A percentile compares a stretch with the other conserved stretches of the same genome.
Evolutionary conservation across 2,329 filamentous ascomycete species (phyloP).

Genomic region (Colletotrichum sp.): DNA sequence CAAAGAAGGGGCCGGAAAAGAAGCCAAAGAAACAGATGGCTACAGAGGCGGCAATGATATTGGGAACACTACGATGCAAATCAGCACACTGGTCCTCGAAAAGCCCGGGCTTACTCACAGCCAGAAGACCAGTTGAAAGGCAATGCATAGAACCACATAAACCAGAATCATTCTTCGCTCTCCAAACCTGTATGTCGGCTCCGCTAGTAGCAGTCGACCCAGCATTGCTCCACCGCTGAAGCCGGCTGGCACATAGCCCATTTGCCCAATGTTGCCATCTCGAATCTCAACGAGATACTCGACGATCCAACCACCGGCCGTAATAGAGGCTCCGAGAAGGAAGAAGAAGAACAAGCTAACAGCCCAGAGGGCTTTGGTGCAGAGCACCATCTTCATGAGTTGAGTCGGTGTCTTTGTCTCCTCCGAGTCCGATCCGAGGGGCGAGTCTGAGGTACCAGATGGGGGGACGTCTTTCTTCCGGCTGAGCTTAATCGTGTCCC

Average conservation of each 20-base stretch:
- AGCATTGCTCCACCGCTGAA: constrained; percentile 64
- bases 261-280: constrained; percentile 56
- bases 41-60: constrained; percentile 55
- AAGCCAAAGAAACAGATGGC: constrained; percentile 61
- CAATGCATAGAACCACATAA: constrained; percentile 57
- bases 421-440: not conserved
- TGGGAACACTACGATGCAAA: constrained; percentile 36
- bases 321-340: constrained; percentile 60
- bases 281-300: constrained; percentile 68
- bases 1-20: constrained; percentile 63
- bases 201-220: constrained; percentile 60
- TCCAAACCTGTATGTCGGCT: constrained; percentile 63
- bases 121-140: constrained; percentile 65
- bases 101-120: constrained; percentile 37
- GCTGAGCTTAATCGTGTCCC: constrained; percentile 44
- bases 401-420: constrained; percentile 36
- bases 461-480: not conserved
- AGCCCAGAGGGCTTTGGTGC: constrained; percentile 56
- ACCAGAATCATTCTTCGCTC: constrained; percentile 62
- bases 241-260: constrained; percentile 68
- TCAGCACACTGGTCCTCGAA: not conserved
- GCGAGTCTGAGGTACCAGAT: constrained; percentile 25
- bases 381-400: constrained; percentile 50
- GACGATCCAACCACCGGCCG: constrained; percentile 67
- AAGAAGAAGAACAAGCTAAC: constrained; percentile 70